Conservation (phyloP, 177 flowering plant genomes). For the Telopea speciosissima region DNA sequence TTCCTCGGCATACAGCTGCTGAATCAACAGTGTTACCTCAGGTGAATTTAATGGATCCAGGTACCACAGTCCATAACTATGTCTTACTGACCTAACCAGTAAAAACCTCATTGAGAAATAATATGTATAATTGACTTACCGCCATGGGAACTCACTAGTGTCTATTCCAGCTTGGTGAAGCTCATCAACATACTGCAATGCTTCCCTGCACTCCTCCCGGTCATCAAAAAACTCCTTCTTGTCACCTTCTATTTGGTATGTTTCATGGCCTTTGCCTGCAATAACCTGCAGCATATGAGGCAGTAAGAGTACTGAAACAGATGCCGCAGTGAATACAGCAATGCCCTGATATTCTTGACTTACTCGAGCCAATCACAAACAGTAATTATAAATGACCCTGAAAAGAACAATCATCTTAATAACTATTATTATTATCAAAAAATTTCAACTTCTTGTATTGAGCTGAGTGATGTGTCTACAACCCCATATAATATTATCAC, state of each 20-base stretch:
- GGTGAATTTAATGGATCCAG: neutral
- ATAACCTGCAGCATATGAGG: conserved; percentile 55
- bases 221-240: conserved; percentile 89
- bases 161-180: conserved; percentile 97
- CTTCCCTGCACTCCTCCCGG: conserved; percentile 92
- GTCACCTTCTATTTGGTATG: conserved; percentile 75
- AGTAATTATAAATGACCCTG: neutral
- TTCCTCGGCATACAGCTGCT: too few relatives aligned
- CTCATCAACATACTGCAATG: conserved; percentile 91
- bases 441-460: neutral
- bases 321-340: neutral
- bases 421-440: neutral
- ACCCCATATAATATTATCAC: neutral
- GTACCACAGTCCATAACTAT: neutral
- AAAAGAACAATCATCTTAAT: neutral
- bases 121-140: conserved; percentile 38
- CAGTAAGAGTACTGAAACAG: neutral
- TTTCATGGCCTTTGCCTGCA: conserved; percentile 96
- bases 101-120: neutral
- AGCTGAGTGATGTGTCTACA: neutral
- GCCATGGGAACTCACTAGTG: conserved; percentile 95
- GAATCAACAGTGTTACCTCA: too few relatives aligned
- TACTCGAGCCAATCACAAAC: neutral
- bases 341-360: neutral
- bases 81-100: neutral